Base-by-base conservation (phyloP, 23 red algal genomes). In the Gracilariopsis chorda region DNA sequence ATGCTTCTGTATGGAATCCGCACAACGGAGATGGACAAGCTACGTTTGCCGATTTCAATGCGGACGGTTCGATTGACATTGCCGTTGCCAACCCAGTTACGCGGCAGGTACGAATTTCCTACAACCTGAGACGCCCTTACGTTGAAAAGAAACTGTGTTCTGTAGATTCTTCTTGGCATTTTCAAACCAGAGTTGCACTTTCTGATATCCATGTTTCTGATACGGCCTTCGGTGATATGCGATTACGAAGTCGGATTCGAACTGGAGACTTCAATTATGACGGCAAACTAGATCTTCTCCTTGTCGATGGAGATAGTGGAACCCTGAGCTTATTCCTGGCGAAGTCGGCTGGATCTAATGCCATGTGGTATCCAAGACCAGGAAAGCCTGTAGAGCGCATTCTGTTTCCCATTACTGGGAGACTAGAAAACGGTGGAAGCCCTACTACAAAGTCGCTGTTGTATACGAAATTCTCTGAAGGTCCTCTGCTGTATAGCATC, bases 191-290 rank as follows among this genome's bases (percentile, higher is more conserved):
- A 34, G 58, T 82, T 20, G 93, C 86, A 2, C 44, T 86, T 67
- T 14, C 42, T 52, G 55, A 94, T 28, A 62, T 91, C 28, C 63
- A 55, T 23, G 58, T 94, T 16, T 61, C 91, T 37, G 81, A 85
- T 39, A 86, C 91, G 4, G 30, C 65, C 40, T 53, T 94, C 20
- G 91, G 91, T 29, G 13, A 68, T 17, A 43, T 80, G 33, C 64
- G 49, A 46, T 27, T 85, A n/a, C 81, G 59, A 73, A 77, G 81
- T 44, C 51, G 78, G 14, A 70, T 98, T 55, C 78, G 44, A 25
- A 69, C 84, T 1, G 86, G 91, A 44, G 95, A 98, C 76, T 98
- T 90, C 78, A 94, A 98, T 62, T 92, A 74, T 43, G 95, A 98
- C 55, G 86, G 80, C 21, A 78, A 76, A 27, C 48, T 73, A 1